Percentiles rank a stretch among this genome's conserved stretches.
Conservation (phyloP, 805 yeast species). For the Candida manassasensis region DNA sequence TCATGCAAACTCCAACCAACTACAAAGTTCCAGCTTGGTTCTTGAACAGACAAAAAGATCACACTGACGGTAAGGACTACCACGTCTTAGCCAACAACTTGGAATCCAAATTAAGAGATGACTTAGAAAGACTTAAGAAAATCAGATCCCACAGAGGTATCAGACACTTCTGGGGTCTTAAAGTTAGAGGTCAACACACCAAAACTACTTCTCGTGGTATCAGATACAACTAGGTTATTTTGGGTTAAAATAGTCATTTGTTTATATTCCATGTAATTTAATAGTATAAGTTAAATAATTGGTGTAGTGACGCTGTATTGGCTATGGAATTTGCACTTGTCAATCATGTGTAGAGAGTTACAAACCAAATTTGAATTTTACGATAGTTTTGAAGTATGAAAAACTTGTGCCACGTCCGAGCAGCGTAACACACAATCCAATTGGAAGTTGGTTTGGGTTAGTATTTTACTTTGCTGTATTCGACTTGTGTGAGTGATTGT, state of each 20-base stretch:
- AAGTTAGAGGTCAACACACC: slow-evolving; percentile 99
- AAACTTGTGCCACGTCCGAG: too few relatives aligned
- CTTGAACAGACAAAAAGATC: slow-evolving; percentile 99
- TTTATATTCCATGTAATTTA: slow-evolving; percentile 18
- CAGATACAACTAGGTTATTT: slow-evolving; percentile 5
- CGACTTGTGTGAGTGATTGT: too few relatives aligned
- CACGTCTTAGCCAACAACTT: slow-evolving; percentile 98
- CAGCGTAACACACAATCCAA: too few relatives aligned
- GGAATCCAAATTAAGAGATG: slow-evolving; percentile 99
- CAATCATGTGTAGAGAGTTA: too few relatives aligned
- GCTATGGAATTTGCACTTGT: too few relatives aligned
- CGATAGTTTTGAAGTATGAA: too few relatives aligned
- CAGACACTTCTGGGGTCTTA: slow-evolving; percentile 99
- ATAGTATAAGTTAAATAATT: slow-evolving; percentile 10
- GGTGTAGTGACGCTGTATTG: too few relatives aligned
- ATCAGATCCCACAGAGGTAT: slow-evolving; percentile 99
- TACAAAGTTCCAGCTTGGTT: slow-evolving; percentile 99
- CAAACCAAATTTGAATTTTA: too few relatives aligned
- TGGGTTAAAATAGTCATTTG: slow-evolving; percentile 7
- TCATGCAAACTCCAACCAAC: slow-evolving; percentile 99
- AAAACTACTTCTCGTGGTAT: slow-evolving; percentile 98
- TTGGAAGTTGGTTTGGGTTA: too few relatives aligned
- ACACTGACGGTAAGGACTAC: slow-evolving; percentile 98
- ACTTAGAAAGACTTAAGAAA: slow-evolving; percentile 99
- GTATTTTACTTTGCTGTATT: too few relatives aligned